Conservation (phyloP, 345 rosid species). For the Gossypium australe region DNA sequence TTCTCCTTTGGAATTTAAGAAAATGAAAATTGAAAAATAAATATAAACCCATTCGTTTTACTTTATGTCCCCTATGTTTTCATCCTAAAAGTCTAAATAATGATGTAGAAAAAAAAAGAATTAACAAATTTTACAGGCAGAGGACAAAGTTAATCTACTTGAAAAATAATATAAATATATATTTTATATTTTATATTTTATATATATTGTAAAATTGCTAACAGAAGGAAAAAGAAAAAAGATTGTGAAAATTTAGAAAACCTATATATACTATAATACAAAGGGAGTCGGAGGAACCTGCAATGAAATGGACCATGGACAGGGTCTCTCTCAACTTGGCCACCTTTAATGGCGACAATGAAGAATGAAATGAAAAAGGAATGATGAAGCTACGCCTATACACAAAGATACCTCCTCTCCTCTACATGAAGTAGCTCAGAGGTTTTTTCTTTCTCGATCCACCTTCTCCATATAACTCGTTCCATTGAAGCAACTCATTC, state of each 20-base stretch:
- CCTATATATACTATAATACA: constrained; percentile 35
- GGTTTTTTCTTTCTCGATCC: constrained; percentile 89
- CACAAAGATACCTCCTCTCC: constrained; percentile 15
- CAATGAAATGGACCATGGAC: constrained; percentile 22
- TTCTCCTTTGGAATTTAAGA: too few species aligned
- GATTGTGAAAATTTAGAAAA: background rate
- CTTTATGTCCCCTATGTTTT: background rate
- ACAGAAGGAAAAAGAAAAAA: background rate
- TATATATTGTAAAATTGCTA: constrained; percentile 9
- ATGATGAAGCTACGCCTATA: constrained; percentile 20
- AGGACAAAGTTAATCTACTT: background rate
- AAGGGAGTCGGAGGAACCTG: constrained; percentile 19
- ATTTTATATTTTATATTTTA: too few species aligned
- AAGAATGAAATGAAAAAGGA: constrained; percentile 25
- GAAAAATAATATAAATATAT: background rate
- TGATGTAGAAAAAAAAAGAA: too few species aligned
- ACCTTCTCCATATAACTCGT: constrained; percentile 95
- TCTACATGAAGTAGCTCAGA: constrained; percentile 95
- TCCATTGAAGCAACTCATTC: constrained; percentile 96
- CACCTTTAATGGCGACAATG: constrained; percentile 9
- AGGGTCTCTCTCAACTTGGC: constrained; percentile 16
- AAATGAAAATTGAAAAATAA: background rate
- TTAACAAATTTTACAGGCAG: too few species aligned
- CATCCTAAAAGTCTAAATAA: too few species aligned
- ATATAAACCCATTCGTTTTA: background rate